These are phyloP conservation scores for Davidsoniella virescens DNA, from an alignment of 2,329 filamentous ascomycete species.

Conservation along the genomic window DNA sequence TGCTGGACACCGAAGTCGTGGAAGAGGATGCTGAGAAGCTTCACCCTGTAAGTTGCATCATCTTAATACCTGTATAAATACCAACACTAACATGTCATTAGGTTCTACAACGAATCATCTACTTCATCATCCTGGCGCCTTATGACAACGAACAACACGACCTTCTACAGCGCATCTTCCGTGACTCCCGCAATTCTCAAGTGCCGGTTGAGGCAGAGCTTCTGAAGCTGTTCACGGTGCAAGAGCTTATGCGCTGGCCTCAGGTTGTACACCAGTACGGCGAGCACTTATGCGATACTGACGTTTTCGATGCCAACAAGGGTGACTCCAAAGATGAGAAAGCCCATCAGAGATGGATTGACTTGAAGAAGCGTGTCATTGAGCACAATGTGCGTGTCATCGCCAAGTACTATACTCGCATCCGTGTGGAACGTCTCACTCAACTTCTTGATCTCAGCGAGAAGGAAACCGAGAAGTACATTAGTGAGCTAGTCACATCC, in stretches of 20 bases:
- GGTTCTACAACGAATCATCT: conserved; percentile 89
- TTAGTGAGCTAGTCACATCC: conserved; percentile 87
- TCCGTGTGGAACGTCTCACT: conserved; percentile 79
- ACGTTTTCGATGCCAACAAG: conserved; percentile 63
- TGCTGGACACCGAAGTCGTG: conserved; percentile 88
- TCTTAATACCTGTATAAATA: neutral
- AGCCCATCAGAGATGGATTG: conserved; percentile 75
- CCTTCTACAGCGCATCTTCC: conserved; percentile 80
- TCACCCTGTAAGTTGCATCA: conserved; percentile 49
- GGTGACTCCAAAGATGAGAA: conserved; percentile 58
- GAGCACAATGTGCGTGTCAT: conserved; percentile 97
- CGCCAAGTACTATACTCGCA: conserved; percentile 97
- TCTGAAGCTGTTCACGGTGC: conserved; percentile 84
- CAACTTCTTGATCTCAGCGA: conserved; percentile 81
- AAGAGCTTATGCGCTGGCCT: conserved; percentile 97
- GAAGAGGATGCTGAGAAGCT: conserved; percentile 79
- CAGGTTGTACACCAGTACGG: conserved; percentile 81
- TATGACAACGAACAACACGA: conserved; percentile 99
- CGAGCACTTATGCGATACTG: conserved; percentile 70
- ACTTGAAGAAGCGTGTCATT: conserved; percentile 93
- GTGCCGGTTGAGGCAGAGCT: conserved; percentile 70
- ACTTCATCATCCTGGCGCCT: conserved; percentile 89
- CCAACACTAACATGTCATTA: conserved; percentile 22
- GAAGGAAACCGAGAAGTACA: conserved; percentile 97
- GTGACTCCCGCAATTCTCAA: conserved; percentile 64